Evolutionary conservation across 108 stramenopile genomes (phyloP).

Genomic region (Fistulifera pelliculosa): DNA sequence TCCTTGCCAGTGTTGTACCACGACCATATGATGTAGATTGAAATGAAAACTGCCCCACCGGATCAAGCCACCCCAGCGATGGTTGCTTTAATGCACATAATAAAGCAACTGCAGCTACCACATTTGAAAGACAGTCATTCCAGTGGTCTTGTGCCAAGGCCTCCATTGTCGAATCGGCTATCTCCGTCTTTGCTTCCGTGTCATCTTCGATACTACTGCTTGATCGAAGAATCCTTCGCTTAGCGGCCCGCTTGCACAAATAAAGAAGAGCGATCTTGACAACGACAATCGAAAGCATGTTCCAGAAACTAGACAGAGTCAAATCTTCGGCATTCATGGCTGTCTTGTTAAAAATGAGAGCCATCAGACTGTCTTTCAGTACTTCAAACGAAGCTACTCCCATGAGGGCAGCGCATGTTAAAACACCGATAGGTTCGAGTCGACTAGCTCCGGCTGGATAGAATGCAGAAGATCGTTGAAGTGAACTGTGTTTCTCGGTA

Average conservation of each 20-base stretch:
- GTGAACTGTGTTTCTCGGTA: slow-evolving; percentile 67
- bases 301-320: slow-evolving; percentile 35
- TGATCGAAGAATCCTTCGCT: not conserved
- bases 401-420: slow-evolving; percentile 91
- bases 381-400: slow-evolving; percentile 88
- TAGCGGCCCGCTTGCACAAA: slow-evolving; percentile 34
- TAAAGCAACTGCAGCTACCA: slow-evolving; percentile 76
- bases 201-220: slow-evolving; percentile 10
- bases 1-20: slow-evolving; percentile 89
- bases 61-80: slow-evolving; percentile 75
- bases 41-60: slow-evolving; percentile 85
- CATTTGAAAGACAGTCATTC: slow-evolving; percentile 87
- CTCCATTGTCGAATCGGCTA: slow-evolving; percentile 68
- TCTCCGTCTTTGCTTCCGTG: slow-evolving; percentile 19
- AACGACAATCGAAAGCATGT: slow-evolving; percentile 68
- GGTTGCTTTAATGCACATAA: slow-evolving; percentile 45
- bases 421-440: slow-evolving; percentile 88
- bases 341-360: slow-evolving; percentile 13
- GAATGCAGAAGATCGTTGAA: slow-evolving; percentile 60
- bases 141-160: slow-evolving; percentile 90
- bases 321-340: slow-evolving; percentile 8
- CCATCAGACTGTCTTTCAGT: slow-evolving; percentile 57
- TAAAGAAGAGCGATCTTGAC: slow-evolving; percentile 60
- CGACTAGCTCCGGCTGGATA: slow-evolving; percentile 89
- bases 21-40: slow-evolving; percentile 81